Base-by-base conservation (phyloP, 345 rosid species). In the Gossypium turneri region DNA sequence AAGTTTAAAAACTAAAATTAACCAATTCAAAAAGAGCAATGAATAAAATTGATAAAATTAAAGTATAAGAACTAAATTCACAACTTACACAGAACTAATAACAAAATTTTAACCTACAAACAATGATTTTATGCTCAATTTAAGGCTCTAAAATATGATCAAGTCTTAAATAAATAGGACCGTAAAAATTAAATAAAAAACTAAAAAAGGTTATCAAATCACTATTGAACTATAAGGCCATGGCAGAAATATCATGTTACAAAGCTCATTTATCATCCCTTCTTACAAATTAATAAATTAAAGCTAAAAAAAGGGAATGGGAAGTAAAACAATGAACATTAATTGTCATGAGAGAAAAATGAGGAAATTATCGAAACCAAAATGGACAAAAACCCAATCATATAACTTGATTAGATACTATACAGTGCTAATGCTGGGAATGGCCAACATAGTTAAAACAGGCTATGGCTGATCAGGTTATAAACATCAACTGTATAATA, bases 351-450 rank as follows among this genome's bases (percentile, higher is more conserved):
- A 9, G 12, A 65, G 44, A 34, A 55, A 34, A 47, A 58, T 10
- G 20, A 47, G 12, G 48, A 45, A 45, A 45, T 45, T 45, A 11
- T 8, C 2, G 50, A 47, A 2, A 47, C 3, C 13, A 2, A 12
- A 47, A 47, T 10, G 3, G 12, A 10, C 12, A 47, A 0, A 47
- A 47, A 47, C 51, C 10, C 13, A 11, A 45, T 45, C 51, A 47
- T 2, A 16, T 5, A 34, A 0, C 72, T 72, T 34, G 8, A 73
- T 4, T 11, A 71, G 77, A 51, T 29, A 80, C 80, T 84, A 78
- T 83, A 83, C 86, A 83, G 67, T 67, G 55, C 50, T 78, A 44
- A 67, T 2, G 70, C 34, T 11, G 53, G n/a, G 72, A 9, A 8
- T 75, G 73, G 65, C 48, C 48, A 16, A 41, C 12, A 6, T 13